Evolutionary conservation across 164 flowering plant genomes (phyloP).

Genomic region (Liquidambar formosana): DNA sequence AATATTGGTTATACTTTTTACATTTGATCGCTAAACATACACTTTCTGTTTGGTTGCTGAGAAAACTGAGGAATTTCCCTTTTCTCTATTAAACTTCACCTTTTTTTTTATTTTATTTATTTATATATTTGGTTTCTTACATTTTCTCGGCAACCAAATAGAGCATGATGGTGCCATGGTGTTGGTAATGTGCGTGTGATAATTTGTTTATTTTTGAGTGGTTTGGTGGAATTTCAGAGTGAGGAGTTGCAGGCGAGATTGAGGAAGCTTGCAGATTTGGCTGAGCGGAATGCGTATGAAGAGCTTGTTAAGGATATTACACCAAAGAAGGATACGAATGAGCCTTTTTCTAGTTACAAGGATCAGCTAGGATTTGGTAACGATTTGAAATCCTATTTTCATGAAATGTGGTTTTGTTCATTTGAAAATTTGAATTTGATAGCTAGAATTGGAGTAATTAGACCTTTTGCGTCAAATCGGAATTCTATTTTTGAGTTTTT

Average conservation of each 20-base stretch:
- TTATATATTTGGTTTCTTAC: not conserved
- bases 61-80: no score
- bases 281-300: constrained; percentile 67
- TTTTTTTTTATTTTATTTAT: no score
- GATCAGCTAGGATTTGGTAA: constrained; percentile 90
- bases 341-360: constrained; percentile 90
- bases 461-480: no score
- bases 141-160: not conserved
- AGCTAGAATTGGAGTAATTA: not conserved
- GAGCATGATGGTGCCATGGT: not conserved
- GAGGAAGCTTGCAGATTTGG: constrained; percentile 62
- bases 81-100: no score
- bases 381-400: not conserved
- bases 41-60: no score
- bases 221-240: constrained; percentile 42
- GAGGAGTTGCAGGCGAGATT: constrained; percentile 77
- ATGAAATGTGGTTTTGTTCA: not conserved
- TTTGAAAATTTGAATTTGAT: not conserved
- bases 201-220: constrained; percentile 3
- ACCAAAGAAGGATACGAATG: constrained; percentile 43
- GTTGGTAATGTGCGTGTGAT: not conserved
- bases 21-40: no score
- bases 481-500: no score
- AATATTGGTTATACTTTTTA: no score
- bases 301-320: constrained; percentile 86